Conservation (phyloP, 306 rosid genomes). For the Lablab purpureus region DNA sequence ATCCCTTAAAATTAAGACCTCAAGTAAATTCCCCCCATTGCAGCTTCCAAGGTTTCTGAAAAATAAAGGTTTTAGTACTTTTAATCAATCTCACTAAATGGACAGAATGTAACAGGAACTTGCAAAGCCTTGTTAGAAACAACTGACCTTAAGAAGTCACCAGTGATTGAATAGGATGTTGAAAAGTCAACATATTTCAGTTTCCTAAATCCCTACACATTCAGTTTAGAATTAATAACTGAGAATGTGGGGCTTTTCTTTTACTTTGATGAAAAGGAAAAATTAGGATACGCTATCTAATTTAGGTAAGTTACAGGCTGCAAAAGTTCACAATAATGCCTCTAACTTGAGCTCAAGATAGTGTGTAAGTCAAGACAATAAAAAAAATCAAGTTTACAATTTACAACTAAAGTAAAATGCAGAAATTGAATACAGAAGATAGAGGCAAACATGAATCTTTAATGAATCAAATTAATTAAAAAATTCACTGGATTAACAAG, state of each 20-base stretch:
- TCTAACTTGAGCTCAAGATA: constrained; percentile 2
- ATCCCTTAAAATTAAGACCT: constrained; percentile 91
- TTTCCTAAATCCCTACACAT: constrained; percentile 81
- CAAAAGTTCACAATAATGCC: constrained; percentile 14
- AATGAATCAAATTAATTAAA: neutral
- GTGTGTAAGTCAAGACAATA: constrained; percentile 13
- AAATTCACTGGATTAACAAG: constrained; percentile 3
- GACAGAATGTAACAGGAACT: constrained; percentile 29
- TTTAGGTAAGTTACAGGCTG: neutral
- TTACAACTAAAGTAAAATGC: constrained; percentile 17
- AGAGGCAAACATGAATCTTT: constrained; percentile 11
- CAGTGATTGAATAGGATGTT: constrained; percentile 93
- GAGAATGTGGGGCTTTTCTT: constrained; percentile 15
- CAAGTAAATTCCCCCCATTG: constrained; percentile 73
- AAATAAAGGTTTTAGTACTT: constrained; percentile 16
- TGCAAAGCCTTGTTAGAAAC: constrained; percentile 19
- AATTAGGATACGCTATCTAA: constrained; percentile 11
- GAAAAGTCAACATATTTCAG: constrained; percentile 90
- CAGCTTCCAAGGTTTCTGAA: constrained; percentile 86
- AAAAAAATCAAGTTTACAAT: neutral
- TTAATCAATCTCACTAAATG: constrained; percentile 5
- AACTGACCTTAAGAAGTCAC: constrained; percentile 84
- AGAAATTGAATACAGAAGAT: neutral
- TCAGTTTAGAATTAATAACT: constrained; percentile 41
- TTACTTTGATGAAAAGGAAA: constrained; percentile 17